Evolutionary conservation across 495 filamentous ascomycete genomes (phyloP).

Genomic region (Aspergillus homomorphus): DNA sequence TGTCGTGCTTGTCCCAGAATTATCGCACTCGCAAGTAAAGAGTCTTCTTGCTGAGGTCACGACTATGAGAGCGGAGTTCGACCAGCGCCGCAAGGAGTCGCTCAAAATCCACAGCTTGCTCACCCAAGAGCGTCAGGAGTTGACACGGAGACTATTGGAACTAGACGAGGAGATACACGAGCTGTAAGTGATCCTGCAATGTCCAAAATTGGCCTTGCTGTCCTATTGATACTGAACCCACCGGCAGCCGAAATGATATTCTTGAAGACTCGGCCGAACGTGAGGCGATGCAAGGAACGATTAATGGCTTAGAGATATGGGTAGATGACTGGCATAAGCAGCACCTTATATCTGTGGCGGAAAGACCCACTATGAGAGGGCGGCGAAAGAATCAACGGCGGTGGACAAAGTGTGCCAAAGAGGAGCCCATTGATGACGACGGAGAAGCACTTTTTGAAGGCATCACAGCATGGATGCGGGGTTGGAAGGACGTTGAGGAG

Average conservation of each 20-base stretch:
- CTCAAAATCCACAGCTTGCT: constrained; percentile 33
- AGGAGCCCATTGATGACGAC: constrained; percentile 18
- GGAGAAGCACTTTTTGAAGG: constrained; percentile 34
- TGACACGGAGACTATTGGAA: constrained; percentile 25
- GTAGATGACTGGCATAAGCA: constrained; percentile 26
- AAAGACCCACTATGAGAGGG: background rate
- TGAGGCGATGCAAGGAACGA: constrained; percentile 38
- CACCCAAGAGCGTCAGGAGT: constrained; percentile 26
- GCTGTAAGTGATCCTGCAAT: constrained; percentile 25
- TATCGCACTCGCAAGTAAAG: constrained; percentile 21
- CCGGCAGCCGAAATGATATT: constrained; percentile 29
- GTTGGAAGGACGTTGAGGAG: constrained; percentile 41
- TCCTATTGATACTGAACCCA: constrained; percentile 2
- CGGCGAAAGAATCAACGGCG: constrained; percentile 14
- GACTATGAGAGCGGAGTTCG: constrained; percentile 26
- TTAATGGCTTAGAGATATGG: constrained; percentile 36
- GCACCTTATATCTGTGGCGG: constrained; percentile 16
- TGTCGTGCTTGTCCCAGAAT: constrained; percentile 1
- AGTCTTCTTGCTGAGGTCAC: constrained; percentile 27
- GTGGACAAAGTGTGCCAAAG: constrained; percentile 19
- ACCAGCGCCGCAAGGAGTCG: constrained; percentile 32
- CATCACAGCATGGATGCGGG: constrained; percentile 40
- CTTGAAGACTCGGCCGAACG: constrained; percentile 34
- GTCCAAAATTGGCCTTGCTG: background rate
- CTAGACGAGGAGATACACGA: constrained; percentile 33